Evolutionary conservation across 2,329 filamentous ascomycete species (phyloP), one percentile per base, ranked within the genome.

Genomic region (Knoxdaviesia proteae): DNA sequence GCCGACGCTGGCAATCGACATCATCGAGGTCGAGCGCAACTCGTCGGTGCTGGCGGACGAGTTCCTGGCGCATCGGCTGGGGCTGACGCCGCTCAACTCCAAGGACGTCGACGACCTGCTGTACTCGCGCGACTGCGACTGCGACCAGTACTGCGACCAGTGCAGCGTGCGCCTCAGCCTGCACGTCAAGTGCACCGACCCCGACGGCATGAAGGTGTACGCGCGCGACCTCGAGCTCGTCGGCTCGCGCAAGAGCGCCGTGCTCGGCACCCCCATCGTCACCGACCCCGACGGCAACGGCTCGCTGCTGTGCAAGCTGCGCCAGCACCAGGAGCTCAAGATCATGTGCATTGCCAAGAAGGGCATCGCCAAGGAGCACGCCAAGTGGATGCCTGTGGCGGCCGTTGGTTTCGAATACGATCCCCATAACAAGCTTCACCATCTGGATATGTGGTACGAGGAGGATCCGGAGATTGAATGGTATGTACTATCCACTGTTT

Each of bases 351-450:
- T 94, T 49, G 90, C 88, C 41, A 94, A 94, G 69, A 96, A 96
- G 69, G 90, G 90, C 1, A 96, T 96, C 49, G 87, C 88, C 35
- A 98, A 98, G 67, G 90, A 98, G 59, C 90, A 98, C 61, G 84
- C 90, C 7, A 98, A 98, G 61, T 98, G 90, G 90, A 82, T 84
- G 53, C 87, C 90, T 2, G 88, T 83, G 34, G 73, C 86, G 36
- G 90, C 90, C 4, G 78, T 98, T 36, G 87, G 84, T 30, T 98
- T 98, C 57, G 90, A 98, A 61, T 98, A 98, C 60, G 90, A 98
- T 58, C 90, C 90, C 47, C 82, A 92, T 60, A 98, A 98, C 64
- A 94, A 93, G 63, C 66, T 98, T 49, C 74, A 79, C 50, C 90
- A 98, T 61, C 69, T 90, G 44, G 84, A 93, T 54, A 75, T 93